phyloP scores from a whole-genome alignment of 176 grass and related monocot genomes.

The Triticum turgidum region DNA sequence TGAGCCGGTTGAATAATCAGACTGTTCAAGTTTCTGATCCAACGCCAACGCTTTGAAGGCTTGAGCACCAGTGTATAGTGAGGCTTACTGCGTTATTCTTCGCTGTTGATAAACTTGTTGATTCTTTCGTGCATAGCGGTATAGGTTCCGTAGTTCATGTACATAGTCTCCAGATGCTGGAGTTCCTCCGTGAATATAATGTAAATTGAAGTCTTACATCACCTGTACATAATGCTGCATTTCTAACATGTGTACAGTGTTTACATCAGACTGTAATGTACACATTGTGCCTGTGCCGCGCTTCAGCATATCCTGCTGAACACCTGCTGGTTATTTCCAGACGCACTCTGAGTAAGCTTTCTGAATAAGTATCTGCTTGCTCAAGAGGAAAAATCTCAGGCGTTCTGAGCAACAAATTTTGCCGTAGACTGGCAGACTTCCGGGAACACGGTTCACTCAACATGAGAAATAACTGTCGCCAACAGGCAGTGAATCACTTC shows the following conservation, averaged over 20 bases:
- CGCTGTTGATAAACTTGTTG: conserved; percentile 20
- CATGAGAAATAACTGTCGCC: background rate
- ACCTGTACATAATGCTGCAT: conserved; percentile 38
- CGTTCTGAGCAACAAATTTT: background rate
- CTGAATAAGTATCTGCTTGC: background rate
- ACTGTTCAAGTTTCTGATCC: conserved; percentile 71
- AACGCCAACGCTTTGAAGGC: conserved; percentile 42
- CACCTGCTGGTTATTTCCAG: background rate
- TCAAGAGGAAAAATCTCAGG: background rate
- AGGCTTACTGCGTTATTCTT: conserved; percentile 29
- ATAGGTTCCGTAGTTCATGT: conserved; percentile 25
- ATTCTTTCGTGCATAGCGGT: conserved; percentile 32
- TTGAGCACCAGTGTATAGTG: conserved; percentile 16
- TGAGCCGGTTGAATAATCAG: conserved; percentile 48
- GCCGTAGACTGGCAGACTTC: background rate
- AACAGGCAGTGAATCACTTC: background rate
- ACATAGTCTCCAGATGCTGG: conserved; percentile 24
- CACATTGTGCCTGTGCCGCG: background rate
- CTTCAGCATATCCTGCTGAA: background rate
- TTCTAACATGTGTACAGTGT: background rate
- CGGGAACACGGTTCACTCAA: conserved; percentile 14
- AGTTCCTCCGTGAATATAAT: conserved; percentile 18
- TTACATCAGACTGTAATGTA: background rate
- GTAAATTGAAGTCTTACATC: conserved; percentile 7
- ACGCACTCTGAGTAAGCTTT: background rate